phyloP scores from a whole-genome alignment of 345 rosid genomes.

The Aurinia saxatilis region DNA sequence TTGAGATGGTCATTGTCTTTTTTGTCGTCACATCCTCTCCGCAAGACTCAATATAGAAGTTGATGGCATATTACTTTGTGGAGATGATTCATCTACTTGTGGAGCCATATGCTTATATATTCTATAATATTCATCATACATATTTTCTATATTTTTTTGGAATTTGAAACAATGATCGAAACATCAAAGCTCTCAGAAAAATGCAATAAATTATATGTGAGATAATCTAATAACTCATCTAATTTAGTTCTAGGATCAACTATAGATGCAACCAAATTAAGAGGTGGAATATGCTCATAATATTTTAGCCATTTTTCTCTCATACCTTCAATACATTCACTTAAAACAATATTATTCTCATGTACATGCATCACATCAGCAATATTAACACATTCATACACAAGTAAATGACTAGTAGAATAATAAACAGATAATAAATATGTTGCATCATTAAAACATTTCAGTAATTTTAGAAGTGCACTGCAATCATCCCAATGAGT shows the following conservation, averaged over 20 bases:
- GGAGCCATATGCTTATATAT: too few species aligned
- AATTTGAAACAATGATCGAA: not conserved
- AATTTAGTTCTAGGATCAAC: not conserved
- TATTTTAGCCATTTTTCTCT: not conserved
- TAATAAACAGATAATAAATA: not conserved
- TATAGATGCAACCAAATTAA: not conserved
- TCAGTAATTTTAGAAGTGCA: not conserved
- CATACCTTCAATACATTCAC: not conserved
- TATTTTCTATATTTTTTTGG: not conserved
- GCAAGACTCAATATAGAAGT: too few species aligned
- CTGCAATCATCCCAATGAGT: not conserved
- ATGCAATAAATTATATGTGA: not conserved
- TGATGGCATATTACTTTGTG: too few species aligned
- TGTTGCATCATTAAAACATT: not conserved
- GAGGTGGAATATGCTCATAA: not conserved
- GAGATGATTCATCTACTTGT: too few species aligned
- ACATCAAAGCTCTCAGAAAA: too few species aligned
- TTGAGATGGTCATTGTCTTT: not conserved
- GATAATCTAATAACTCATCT: not conserved
- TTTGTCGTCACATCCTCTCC: not conserved
- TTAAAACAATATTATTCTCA: not conserved
- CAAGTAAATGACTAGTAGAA: not conserved
- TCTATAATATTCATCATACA: not conserved
- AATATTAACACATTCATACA: not conserved
- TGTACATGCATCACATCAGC: not conserved